Conservation (phyloP, 257 asterid genomes). For the Ilex asprella region DNA sequence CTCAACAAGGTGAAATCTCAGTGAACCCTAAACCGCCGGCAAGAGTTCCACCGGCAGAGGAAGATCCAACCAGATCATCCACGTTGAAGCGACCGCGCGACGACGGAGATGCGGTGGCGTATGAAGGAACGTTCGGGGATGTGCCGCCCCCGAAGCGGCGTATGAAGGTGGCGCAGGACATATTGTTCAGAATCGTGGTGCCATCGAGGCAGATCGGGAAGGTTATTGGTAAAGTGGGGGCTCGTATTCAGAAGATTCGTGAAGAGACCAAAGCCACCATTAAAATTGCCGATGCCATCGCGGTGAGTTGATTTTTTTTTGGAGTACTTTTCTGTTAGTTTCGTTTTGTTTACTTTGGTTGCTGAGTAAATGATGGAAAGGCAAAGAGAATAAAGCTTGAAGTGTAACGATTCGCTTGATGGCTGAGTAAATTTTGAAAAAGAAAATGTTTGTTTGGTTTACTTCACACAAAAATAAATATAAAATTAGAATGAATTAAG, state of each 20-base stretch:
- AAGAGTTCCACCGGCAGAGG: constrained; percentile 14
- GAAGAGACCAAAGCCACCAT: constrained; percentile 78
- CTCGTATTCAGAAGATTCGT: constrained; percentile 88
- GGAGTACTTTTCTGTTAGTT: neutral
- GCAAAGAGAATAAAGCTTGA: too few species aligned
- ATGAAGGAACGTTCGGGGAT: constrained; percentile 36
- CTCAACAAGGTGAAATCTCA: constrained; percentile 25
- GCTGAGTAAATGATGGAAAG: too few species aligned
- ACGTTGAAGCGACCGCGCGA: constrained; percentile 1
- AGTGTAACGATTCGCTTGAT: too few species aligned
- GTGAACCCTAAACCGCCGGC: constrained; percentile 23
- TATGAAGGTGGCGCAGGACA: constrained; percentile 51
- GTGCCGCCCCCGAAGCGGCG: constrained; percentile 71
- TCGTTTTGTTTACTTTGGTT: too few species aligned
- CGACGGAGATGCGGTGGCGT: constrained; percentile 42
- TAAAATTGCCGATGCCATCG: constrained; percentile 80
- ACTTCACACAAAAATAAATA: too few species aligned
- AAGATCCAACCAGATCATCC: constrained; percentile 21
- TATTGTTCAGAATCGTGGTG: constrained; percentile 77
- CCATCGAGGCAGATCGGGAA: constrained; percentile 96
- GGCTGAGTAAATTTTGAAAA: too few species aligned
- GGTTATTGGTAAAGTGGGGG: constrained; percentile 87
- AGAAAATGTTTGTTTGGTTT: too few species aligned
- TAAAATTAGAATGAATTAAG: too few species aligned
- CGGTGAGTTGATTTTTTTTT: constrained; percentile 23